Evolutionary conservation across 2,329 filamentous ascomycete species (phyloP).

Genomic region (Scleromitrula shiraiana): DNA sequence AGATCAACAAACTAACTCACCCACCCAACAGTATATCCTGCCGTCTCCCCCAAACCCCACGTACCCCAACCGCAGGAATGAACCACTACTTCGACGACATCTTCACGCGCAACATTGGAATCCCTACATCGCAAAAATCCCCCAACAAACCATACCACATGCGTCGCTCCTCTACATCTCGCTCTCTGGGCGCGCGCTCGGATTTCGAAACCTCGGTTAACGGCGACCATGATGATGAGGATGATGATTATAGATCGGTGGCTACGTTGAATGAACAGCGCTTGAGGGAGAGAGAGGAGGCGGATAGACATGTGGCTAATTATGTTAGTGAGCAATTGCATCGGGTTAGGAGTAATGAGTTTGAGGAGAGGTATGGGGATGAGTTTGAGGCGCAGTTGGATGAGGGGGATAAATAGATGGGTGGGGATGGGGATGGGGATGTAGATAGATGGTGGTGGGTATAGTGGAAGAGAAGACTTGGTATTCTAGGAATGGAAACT

Average conservation of each 20-base stretch:
- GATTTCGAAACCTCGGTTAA: conserved; percentile 56
- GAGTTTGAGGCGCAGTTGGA: conserved; percentile 55
- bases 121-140: conserved; percentile 25
- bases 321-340: conserved; percentile 79
- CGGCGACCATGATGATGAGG: conserved; percentile 30
- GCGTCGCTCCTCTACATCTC: conserved; percentile 70
- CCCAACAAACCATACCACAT: conserved; percentile 45
- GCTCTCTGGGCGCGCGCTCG: conserved; percentile 77
- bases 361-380: conserved; percentile 40
- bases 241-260: conserved; percentile 34
- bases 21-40: conserved; percentile 64
- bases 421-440: not conserved
- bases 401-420: conserved; percentile 16
- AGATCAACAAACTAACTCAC: conserved; percentile 34
- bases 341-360: conserved; percentile 52
- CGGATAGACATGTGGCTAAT: conserved; percentile 64
- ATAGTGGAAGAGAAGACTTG: not conserved
- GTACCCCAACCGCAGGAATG: conserved; percentile 75
- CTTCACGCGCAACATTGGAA: conserved; percentile 52
- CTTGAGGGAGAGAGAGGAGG: conserved; percentile 42
- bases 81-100: conserved; percentile 94
- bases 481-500: not conserved
- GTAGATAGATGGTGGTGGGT: not conserved
- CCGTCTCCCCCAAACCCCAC: conserved; percentile 85
- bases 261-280: conserved; percentile 45